Conservation (phyloP, 768 basidiomycete genomes). For the Lanmaoa rubissima region DNA sequence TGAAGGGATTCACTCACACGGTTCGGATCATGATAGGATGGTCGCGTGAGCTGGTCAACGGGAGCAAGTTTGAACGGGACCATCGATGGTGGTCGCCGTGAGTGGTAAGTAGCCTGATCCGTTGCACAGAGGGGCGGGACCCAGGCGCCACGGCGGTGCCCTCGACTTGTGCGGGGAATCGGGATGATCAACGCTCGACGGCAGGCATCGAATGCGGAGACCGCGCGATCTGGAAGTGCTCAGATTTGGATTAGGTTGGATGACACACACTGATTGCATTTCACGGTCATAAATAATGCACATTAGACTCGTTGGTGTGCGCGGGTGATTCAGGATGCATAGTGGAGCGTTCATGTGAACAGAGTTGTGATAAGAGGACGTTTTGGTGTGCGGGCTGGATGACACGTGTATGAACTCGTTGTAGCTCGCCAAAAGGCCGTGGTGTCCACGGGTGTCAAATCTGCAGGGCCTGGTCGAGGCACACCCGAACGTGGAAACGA, state of each 20-base stretch:
- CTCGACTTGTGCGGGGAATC: slow-evolving; percentile 22
- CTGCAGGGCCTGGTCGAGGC: not conserved
- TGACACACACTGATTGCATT: slow-evolving; percentile 17
- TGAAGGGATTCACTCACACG: slow-evolving; percentile 13
- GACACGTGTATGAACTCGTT: slow-evolving; percentile 20
- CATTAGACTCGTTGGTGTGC: slow-evolving; percentile 5
- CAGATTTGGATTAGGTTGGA: slow-evolving; percentile 25
- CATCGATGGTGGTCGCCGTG: not conserved
- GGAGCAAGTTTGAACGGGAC: no score
- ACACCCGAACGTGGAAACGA: slow-evolving; percentile 12
- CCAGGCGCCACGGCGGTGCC: not conserved
- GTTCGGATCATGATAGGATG: slow-evolving; percentile 15
- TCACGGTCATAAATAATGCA: slow-evolving; percentile 11
- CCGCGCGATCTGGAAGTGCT: slow-evolving; percentile 22
- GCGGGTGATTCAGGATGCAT: slow-evolving; percentile 7
- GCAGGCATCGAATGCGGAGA: slow-evolving; percentile 14
- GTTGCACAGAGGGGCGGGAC: not conserved
- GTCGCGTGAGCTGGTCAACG: not conserved
- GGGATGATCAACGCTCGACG: slow-evolving; percentile 15
- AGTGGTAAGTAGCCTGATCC: not conserved
- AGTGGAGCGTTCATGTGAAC: slow-evolving; percentile 21
- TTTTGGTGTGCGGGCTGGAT: slow-evolving; percentile 9
- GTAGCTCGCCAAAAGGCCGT: slow-evolving; percentile 10
- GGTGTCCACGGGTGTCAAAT: slow-evolving; percentile 22
- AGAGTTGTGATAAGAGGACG: slow-evolving; percentile 14